phyloP scores from a whole-genome alignment of 257 asterid species.

The Solanum paucissectum region DNA sequence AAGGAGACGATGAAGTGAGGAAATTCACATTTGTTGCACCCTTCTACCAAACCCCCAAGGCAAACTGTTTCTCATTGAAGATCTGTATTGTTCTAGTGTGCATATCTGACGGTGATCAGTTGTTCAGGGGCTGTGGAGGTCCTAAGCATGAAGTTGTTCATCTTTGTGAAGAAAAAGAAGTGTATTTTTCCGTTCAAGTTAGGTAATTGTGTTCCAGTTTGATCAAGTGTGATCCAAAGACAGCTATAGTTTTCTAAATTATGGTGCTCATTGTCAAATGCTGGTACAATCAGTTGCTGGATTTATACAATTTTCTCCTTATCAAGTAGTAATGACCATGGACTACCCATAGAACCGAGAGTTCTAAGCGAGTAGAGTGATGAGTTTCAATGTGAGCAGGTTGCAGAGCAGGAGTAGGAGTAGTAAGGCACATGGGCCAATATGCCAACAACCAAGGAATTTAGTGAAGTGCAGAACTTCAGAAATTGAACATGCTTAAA shows the following conservation, averaged over 20 bases:
- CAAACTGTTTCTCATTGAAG: slow-evolving; percentile 38
- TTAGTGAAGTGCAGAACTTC: background rate
- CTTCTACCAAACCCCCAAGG: slow-evolving; percentile 38
- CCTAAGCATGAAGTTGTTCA: slow-evolving; percentile 40
- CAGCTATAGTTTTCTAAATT: background rate
- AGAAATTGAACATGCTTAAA: background rate
- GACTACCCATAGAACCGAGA: background rate
- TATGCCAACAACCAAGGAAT: background rate
- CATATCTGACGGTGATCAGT: slow-evolving; percentile 14
- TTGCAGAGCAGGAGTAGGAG: background rate
- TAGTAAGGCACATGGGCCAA: background rate
- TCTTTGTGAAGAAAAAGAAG: slow-evolving; percentile 45
- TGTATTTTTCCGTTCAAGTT: slow-evolving; percentile 25
- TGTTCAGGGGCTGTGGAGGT: slow-evolving; percentile 14
- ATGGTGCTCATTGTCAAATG: background rate
- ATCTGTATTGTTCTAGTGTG: slow-evolving; percentile 61
- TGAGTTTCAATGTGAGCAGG: background rate
- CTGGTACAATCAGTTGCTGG: background rate
- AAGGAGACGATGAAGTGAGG: slow-evolving; percentile 29
- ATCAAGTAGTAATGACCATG: background rate
- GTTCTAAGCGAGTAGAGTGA: background rate
- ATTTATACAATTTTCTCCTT: background rate
- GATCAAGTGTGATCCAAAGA: background rate
- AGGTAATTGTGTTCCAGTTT: background rate
- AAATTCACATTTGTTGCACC: slow-evolving; percentile 46